Percentiles rank a stretch among this genome's conserved stretches.
phyloP scores from a whole-genome alignment of 1,284 basidiomycete genomes.

The Abortiporus biennis region DNA sequence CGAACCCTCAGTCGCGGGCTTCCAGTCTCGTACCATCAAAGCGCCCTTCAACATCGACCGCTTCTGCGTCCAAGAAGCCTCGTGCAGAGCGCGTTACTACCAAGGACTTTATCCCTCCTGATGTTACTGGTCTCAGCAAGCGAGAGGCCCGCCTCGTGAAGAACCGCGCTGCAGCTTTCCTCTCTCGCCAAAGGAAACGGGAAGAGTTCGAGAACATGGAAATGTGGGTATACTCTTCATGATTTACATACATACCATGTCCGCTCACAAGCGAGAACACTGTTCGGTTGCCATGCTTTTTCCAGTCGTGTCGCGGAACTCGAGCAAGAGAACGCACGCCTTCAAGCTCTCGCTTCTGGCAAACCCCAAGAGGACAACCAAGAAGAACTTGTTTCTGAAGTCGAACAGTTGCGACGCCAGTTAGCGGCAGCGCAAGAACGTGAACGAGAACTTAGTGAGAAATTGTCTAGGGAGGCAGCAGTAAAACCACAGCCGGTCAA shows the following conservation, averaged over 20 bases:
- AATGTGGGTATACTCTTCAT: conserved; percentile 47
- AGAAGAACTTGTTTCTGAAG: conserved; percentile 44
- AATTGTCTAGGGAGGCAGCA: conserved; percentile 37
- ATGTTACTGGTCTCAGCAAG: conserved; percentile 83
- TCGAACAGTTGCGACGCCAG: conserved; percentile 60
- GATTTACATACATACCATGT: conserved; percentile 14
- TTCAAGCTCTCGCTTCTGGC: conserved; percentile 47
- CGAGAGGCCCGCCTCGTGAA: conserved; percentile 88
- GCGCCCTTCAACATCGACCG: conserved; percentile 37
- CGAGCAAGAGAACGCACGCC: conserved; percentile 71
- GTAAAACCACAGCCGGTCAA: conserved; percentile 38
- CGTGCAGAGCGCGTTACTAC: conserved; percentile 60
- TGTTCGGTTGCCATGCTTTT: conserved; percentile 3
- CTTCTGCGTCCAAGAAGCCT: conserved; percentile 49
- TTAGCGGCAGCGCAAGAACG: conserved; percentile 60
- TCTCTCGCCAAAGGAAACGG: conserved; percentile 84
- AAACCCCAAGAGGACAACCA: conserved; percentile 18
- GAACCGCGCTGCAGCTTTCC: conserved; percentile 87
- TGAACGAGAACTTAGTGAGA: conserved; percentile 55
- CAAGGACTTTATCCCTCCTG: conserved; percentile 83
- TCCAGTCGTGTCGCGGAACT: conserved; percentile 65
- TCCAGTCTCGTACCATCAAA: conserved; percentile 21
- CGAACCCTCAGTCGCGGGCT: conserved; percentile 13
- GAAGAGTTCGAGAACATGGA: conserved; percentile 92
- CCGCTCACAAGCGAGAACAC: neutral